Evolutionary conservation across 768 basidiomycete genomes (phyloP).

Genomic region (Pleurotus citrinopileatus): DNA sequence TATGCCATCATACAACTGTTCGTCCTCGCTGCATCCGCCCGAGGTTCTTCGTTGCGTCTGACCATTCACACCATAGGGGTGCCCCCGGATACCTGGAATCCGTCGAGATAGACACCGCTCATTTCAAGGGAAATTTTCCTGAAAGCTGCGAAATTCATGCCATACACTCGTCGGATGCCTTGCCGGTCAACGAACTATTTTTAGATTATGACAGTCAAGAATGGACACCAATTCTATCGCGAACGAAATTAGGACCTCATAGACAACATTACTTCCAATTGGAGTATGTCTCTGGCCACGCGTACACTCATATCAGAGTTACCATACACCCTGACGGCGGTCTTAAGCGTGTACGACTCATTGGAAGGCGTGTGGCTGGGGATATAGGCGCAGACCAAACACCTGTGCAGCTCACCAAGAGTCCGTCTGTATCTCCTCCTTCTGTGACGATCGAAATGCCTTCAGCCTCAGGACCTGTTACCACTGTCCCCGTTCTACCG

Average conservation of each 20-base stretch:
- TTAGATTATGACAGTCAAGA: slow-evolving; percentile 35
- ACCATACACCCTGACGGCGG: slow-evolving; percentile 96
- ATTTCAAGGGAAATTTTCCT: slow-evolving; percentile 97
- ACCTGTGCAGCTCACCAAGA: not conserved
- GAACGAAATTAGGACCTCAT: slow-evolving; percentile 84
- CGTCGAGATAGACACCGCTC: slow-evolving; percentile 88
- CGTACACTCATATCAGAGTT: slow-evolving; percentile 82
- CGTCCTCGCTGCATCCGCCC: slow-evolving; percentile 25
- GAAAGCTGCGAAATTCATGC: slow-evolving; percentile 83
- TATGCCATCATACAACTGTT: slow-evolving; percentile 91
- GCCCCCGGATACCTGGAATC: slow-evolving; percentile 69
- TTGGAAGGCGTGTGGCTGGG: slow-evolving; percentile 49
- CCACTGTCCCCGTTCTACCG: slow-evolving; percentile 52
- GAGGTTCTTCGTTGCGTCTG: not conserved
- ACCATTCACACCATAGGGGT: slow-evolving; percentile 46
- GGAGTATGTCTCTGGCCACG: slow-evolving; percentile 51
- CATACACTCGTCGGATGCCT: slow-evolving; percentile 20
- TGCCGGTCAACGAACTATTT: slow-evolving; percentile 32
- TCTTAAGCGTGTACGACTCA: slow-evolving; percentile 85
- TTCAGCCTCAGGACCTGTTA: not conserved
- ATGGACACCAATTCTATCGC: slow-evolving; percentile 76
- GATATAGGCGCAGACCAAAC: slow-evolving; percentile 6
- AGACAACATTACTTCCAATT: slow-evolving; percentile 87
- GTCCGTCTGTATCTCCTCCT: not conserved
- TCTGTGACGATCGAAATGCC: not conserved